phyloP scores from a whole-genome alignment of 768 basidiomycete genomes.

The Tylopilus balloui region DNA sequence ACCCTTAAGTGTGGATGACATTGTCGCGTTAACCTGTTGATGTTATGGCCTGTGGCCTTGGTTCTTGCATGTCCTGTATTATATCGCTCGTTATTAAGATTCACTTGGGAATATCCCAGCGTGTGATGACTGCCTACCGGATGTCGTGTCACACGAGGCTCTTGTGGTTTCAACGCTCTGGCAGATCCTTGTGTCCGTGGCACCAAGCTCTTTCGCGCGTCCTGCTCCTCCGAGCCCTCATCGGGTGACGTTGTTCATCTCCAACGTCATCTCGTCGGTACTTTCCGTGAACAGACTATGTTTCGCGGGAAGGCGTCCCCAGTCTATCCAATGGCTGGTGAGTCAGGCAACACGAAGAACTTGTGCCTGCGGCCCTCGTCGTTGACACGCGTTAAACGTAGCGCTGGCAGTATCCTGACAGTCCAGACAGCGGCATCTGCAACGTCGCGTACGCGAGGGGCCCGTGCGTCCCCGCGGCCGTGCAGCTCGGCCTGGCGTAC shows the following conservation, averaged over 20 bases:
- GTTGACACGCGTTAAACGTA: slow-evolving; percentile 3
- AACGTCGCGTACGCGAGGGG: slow-evolving; percentile 19
- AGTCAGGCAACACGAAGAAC: slow-evolving; percentile 25
- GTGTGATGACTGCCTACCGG: too few species aligned
- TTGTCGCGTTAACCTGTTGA: not conserved
- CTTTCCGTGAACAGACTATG: slow-evolving; percentile 19
- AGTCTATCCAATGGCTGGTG: slow-evolving; percentile 18
- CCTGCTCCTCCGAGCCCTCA: slow-evolving; percentile 21
- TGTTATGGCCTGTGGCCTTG: not conserved
- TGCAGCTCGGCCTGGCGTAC: slow-evolving; percentile 30
- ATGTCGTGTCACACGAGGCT: too few species aligned
- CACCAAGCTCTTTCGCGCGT: slow-evolving; percentile 23
- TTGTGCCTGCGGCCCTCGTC: too few species aligned
- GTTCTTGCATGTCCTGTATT: not conserved
- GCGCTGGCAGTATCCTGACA: slow-evolving; percentile 23
- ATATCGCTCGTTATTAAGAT: too few species aligned
- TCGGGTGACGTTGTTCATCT: too few species aligned
- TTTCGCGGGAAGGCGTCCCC: slow-evolving; percentile 8
- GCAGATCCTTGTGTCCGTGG: too few species aligned
- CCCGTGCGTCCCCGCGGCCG: slow-evolving; percentile 20
- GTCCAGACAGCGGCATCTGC: slow-evolving; percentile 27
- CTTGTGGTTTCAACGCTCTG: too few species aligned
- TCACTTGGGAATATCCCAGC: too few species aligned
- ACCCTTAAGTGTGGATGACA: slow-evolving; percentile 7
- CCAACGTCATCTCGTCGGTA: slow-evolving; percentile 10